A percentile compares a stretch with the other conserved stretches of the same genome.
These are phyloP conservation scores for Fusarium gaditjirri DNA, from an alignment of 2,329 filamentous ascomycete species.

Conservation along the genomic window DNA sequence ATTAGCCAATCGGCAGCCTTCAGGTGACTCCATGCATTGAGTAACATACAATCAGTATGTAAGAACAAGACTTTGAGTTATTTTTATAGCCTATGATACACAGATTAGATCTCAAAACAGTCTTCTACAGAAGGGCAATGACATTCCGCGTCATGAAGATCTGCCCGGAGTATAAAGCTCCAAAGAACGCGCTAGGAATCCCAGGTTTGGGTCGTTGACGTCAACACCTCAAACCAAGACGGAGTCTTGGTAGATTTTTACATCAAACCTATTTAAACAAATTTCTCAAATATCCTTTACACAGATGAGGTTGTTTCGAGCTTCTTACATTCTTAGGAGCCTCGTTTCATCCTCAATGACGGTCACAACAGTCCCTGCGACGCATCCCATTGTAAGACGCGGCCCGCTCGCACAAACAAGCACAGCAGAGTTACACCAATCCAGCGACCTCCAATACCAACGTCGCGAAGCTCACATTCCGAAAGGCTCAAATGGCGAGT, in stretches of 20 bases:
- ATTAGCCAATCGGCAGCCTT: too few species aligned
- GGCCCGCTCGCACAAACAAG: constrained; percentile 1
- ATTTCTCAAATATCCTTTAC: too few species aligned
- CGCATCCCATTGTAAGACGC: not conserved
- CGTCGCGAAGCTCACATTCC: constrained; percentile 18
- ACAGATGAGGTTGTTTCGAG: not conserved
- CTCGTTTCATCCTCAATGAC: not conserved
- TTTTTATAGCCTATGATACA: not conserved
- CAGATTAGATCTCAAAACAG: not conserved
- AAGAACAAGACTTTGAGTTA: not conserved
- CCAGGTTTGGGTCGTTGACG: constrained; percentile 9
- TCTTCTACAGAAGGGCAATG: rapidly evolving
- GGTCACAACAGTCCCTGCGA: constrained; percentile 14
- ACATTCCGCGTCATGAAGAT: not conserved
- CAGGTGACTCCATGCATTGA: too few species aligned
- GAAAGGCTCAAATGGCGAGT: not conserved
- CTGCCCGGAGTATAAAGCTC: not conserved
- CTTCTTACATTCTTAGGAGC: not conserved
- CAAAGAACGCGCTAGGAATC: not conserved
- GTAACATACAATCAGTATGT: not conserved
- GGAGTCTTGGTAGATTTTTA: not conserved
- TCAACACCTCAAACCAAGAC: not conserved
- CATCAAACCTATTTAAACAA: not conserved
- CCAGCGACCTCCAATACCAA: constrained; percentile 16
- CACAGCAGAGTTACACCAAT: not conserved